These are phyloP conservation scores for Huiozyma naganishii DNA, from an alignment of 805 yeast species.

Conservation along the genomic window DNA sequence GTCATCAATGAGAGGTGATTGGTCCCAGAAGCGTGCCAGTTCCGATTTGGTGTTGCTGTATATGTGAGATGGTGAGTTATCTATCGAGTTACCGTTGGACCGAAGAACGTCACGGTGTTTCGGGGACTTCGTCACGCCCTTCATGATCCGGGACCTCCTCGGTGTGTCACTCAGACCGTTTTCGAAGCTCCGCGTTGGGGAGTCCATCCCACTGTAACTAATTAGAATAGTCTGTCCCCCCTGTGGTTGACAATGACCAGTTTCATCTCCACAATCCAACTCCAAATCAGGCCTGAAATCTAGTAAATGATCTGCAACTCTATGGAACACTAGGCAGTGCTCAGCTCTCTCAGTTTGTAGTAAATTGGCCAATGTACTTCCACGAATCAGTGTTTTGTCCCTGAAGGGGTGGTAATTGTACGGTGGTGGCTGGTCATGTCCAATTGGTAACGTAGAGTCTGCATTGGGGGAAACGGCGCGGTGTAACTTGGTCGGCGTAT, in stretches of 20 bases:
- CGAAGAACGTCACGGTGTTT: no score
- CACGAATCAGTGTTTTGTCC: conserved; percentile 13
- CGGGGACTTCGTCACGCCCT: background rate
- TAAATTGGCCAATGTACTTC: conserved; percentile 13
- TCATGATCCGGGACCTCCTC: background rate
- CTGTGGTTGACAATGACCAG: background rate
- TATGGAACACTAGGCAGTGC: conserved; percentile 24
- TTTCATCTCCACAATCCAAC: conserved; percentile 13
- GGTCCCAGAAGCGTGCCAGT: background rate
- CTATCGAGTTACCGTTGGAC: background rate
- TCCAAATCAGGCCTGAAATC: conserved; percentile 21
- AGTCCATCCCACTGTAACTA: background rate
- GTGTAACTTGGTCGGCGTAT: no score
- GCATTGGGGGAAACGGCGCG: no score
- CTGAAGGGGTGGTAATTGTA: conserved; percentile 19
- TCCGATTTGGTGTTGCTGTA: background rate
- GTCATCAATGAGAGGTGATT: background rate
- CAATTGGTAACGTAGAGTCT: no score
- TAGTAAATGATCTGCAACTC: conserved; percentile 6
- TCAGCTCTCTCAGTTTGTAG: conserved; percentile 20
- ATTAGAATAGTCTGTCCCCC: background rate
- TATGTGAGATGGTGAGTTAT: background rate
- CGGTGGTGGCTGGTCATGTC: background rate
- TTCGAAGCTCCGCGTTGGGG: background rate
- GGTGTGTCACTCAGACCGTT: background rate